A percentile compares a stretch with the other conserved stretches of the same genome.
These are phyloP conservation scores for Amorphotheca resinae DNA, from an alignment of 495 filamentous ascomycete genomes.

Conservation along the genomic window DNA sequence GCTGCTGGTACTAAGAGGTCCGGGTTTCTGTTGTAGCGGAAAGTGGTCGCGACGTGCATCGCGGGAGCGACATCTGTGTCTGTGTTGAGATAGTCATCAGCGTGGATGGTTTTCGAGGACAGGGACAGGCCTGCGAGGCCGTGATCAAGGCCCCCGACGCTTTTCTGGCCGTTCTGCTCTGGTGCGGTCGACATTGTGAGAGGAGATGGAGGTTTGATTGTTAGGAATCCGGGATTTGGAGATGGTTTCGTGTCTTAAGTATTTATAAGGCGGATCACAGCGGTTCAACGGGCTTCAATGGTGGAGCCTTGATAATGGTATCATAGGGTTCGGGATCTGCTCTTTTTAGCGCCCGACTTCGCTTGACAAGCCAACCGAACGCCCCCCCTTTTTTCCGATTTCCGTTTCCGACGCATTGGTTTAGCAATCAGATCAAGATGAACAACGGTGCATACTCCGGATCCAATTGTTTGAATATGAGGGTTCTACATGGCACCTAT, in stretches of 20 bases:
- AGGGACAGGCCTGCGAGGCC: slow-evolving; percentile 28
- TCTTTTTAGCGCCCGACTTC: slow-evolving; percentile 2
- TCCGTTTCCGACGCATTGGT: no score
- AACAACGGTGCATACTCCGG: no score
- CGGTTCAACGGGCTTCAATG: no score
- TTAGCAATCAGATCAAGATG: no score
- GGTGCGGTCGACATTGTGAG: slow-evolving; percentile 8
- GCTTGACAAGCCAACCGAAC: neutral
- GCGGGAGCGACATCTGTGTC: slow-evolving; percentile 70
- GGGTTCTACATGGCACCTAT: no score
- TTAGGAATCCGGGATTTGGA: neutral
- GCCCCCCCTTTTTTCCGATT: slow-evolving; percentile 3
- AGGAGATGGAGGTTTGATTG: neutral
- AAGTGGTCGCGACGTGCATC: slow-evolving; percentile 80
- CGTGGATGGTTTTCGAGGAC: slow-evolving; percentile 66
- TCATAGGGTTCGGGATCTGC: no score
- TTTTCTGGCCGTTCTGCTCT: slow-evolving; percentile 4
- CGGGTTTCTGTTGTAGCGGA: slow-evolving; percentile 63
- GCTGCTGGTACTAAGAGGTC: slow-evolving; percentile 39
- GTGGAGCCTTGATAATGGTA: neutral
- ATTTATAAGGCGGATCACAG: neutral
- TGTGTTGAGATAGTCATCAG: slow-evolving; percentile 60
- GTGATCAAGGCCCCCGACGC: neutral
- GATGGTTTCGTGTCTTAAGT: neutral
- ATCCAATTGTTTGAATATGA: no score